Conservation (phyloP, 306 rosid species). For the Astragalus membranaceus region DNA sequence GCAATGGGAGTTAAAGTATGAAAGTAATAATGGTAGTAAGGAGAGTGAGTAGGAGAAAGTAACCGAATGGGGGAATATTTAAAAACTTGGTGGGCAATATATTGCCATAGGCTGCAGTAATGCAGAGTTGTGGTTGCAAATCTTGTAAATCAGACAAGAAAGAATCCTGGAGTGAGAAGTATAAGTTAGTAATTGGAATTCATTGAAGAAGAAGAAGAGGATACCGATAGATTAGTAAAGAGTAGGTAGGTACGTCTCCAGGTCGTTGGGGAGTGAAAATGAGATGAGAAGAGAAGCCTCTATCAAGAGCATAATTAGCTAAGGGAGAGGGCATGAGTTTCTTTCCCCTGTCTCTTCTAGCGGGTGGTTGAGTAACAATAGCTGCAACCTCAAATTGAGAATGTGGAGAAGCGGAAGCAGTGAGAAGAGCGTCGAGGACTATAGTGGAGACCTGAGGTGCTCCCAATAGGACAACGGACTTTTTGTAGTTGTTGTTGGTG, state of each 20-base stretch:
- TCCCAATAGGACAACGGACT: constrained; percentile 70
- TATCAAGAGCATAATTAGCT: constrained; percentile 70
- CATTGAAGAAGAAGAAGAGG: background rate
- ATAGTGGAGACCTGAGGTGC: constrained; percentile 80
- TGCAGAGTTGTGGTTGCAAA: constrained; percentile 73
- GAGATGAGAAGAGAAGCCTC: constrained; percentile 65
- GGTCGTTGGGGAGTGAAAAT: constrained; percentile 74
- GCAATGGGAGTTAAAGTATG: background rate
- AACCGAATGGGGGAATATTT: constrained; percentile 46
- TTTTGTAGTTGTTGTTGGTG: constrained; percentile 30
- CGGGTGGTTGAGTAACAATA: constrained; percentile 81
- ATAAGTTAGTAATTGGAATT: background rate
- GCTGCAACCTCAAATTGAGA: constrained; percentile 77
- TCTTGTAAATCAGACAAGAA: constrained; percentile 67
- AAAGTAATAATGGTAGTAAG: background rate
- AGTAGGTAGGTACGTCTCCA: constrained; percentile 44
- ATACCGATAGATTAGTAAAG: background rate
- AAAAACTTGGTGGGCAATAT: constrained; percentile 40
- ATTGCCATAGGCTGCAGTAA: constrained; percentile 44
- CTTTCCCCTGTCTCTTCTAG: constrained; percentile 77
- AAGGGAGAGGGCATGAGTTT: constrained; percentile 68
- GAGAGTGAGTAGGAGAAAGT: background rate
- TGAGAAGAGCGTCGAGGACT: constrained; percentile 70
- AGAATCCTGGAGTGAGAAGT: constrained; percentile 38
- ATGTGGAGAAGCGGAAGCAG: constrained; percentile 52